Percentiles rank a stretch among this genome's conserved stretches.
Conservation (phyloP, 1,139 yeast species). For the Saccharomyces hybrid region DNA sequence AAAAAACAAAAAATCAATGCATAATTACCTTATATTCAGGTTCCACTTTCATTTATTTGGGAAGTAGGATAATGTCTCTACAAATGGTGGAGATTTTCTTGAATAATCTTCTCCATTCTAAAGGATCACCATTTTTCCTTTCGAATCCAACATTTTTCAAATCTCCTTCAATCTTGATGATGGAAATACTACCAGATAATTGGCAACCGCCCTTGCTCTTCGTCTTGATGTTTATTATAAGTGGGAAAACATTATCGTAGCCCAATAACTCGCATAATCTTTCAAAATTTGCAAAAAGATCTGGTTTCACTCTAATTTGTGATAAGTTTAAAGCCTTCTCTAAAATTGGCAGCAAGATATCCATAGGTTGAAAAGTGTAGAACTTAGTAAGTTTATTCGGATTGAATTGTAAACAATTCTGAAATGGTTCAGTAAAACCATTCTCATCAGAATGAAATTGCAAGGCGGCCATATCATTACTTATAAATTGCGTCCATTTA, state of each 20-base stretch:
- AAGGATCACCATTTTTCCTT: conserved; percentile 52
- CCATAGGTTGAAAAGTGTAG: conserved; percentile 23
- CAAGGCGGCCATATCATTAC: conserved; percentile 25
- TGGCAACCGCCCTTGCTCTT: conserved; percentile 42
- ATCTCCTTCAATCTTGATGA: conserved; percentile 34
- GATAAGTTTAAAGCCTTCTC: conserved; percentile 22
- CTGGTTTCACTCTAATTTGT: conserved; percentile 22
- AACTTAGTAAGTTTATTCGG: conserved; percentile 28
- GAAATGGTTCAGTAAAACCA: background rate
- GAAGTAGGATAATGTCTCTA: conserved; percentile 36
- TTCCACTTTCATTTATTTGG: conserved; percentile 6
- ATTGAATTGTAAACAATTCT: conserved; percentile 17
- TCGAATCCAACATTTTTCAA: conserved; percentile 44
- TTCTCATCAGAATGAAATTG: conserved; percentile 19
- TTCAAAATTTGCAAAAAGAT: conserved; percentile 20
- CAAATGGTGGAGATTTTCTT: conserved; percentile 46
- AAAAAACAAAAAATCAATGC: background rate
- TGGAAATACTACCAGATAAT: conserved; percentile 42
- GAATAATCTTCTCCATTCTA: conserved; percentile 61
- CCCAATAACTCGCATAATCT: conserved; percentile 9
- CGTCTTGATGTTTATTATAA: conserved; percentile 38
- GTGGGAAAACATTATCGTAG: conserved; percentile 24
- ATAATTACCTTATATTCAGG: background rate
- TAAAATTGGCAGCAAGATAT: conserved; percentile 19
- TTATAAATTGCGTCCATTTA: conserved; percentile 21